A percentile compares a stretch with the other conserved stretches of the same genome.
Conservation (phyloP, 1,139 yeast genomes). For the Keqinozyma sinolaborantium region DNA sequence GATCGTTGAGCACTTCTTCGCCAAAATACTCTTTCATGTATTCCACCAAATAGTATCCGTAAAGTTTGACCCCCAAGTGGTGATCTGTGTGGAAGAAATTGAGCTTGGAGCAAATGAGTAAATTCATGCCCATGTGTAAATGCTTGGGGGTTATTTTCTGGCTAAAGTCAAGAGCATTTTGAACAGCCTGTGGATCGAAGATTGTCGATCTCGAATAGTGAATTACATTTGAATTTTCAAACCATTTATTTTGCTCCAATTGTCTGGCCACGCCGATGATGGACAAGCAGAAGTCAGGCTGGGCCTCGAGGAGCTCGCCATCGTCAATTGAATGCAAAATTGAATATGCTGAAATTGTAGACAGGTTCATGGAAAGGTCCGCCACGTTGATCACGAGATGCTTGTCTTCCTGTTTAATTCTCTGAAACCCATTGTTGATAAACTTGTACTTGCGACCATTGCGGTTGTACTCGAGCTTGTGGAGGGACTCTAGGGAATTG, state of each 20-base stretch:
- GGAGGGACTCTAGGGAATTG: conserved; percentile 24
- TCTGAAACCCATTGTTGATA: conserved; percentile 46
- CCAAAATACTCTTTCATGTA: conserved; percentile 41
- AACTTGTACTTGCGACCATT: conserved; percentile 52
- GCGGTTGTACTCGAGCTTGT: conserved; percentile 41
- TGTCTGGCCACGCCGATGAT: conserved; percentile 50
- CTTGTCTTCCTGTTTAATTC: conserved; percentile 50
- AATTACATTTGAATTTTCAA: conserved; percentile 43
- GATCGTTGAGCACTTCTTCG: conserved; percentile 33
- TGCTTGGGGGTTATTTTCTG: conserved; percentile 25
- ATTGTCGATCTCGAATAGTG: conserved; percentile 25
- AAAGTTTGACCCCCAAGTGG: conserved; percentile 48
- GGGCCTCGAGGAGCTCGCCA: conserved; percentile 29
- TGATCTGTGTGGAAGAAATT: conserved; percentile 59
- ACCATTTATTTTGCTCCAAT: conserved; percentile 49
- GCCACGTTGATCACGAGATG: conserved; percentile 44
- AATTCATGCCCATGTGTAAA: conserved; percentile 38
- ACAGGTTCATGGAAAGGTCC: conserved; percentile 27
- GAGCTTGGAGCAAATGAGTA: conserved; percentile 46
- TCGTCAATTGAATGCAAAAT: conserved; percentile 36
- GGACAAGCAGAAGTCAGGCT: conserved; percentile 44
- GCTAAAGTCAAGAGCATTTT: conserved; percentile 9
- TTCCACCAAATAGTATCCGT: conserved; percentile 42
- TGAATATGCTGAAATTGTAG: conserved; percentile 41
- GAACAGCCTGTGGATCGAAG: conserved; percentile 8